These are phyloP conservation scores for Monosiga brevicollis DNA, from an alignment of 78 protist genomes.

Conservation along the genomic window DNA sequence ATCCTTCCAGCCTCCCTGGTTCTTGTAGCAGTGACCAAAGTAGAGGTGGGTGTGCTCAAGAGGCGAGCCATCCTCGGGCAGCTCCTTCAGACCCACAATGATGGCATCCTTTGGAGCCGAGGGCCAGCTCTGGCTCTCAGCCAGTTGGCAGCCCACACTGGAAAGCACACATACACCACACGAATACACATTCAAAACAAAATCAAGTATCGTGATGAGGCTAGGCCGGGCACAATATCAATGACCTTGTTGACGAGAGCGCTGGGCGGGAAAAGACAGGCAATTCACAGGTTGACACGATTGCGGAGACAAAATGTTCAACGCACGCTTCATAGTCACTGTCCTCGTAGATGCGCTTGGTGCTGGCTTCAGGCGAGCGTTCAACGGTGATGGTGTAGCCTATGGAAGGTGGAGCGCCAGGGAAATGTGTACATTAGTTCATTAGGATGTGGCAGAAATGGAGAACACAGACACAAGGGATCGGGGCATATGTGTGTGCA, in stretches of 20 bases:
- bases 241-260: no score
- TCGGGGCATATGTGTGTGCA: no score
- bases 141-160: conserved; percentile 41
- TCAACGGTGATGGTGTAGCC: conserved; percentile 40
- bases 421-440: no score
- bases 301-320: neutral
- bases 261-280: no score
- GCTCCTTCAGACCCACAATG: conserved; percentile 60
- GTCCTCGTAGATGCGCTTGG: conserved; percentile 12
- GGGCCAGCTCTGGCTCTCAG: conserved; percentile 36
- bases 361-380: conserved; percentile 1
- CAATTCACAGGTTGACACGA: no score
- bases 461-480: no score
- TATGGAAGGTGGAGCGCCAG: no score
- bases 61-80: conserved; percentile 49
- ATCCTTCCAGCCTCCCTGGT: conserved; percentile 60
- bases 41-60: conserved; percentile 53
- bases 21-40: conserved; percentile 74
- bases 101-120: conserved; percentile 24
- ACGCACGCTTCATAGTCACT: conserved; percentile 24
- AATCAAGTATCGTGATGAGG: no score
- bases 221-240: no score
- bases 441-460: no score
- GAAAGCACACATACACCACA: no score
- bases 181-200: no score